phyloP scores from a whole-genome alignment of 805 yeast species.

The Teunomyces gatunensis region DNA sequence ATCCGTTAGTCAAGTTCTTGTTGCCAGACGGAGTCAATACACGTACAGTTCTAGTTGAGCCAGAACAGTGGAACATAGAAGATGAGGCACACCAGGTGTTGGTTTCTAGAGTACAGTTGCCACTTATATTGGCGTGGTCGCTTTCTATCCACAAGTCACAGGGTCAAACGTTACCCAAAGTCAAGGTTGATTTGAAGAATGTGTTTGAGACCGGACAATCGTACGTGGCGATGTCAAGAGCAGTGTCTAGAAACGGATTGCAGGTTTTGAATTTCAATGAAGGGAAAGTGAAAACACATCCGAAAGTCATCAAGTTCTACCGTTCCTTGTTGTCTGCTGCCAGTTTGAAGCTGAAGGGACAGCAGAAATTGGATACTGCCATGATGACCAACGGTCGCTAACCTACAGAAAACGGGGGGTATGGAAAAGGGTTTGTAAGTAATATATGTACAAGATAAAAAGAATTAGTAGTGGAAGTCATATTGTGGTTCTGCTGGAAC shows the following conservation, averaged over 20 bases:
- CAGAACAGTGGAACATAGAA: slow-evolving; percentile 78
- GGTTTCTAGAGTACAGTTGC: slow-evolving; percentile 77
- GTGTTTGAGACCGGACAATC: slow-evolving; percentile 94
- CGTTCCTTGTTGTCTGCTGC: slow-evolving; percentile 40
- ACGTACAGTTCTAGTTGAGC: slow-evolving; percentile 73
- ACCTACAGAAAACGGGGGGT: background rate
- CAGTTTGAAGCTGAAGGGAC: slow-evolving; percentile 19
- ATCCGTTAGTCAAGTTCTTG: slow-evolving; percentile 76
- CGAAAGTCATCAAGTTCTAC: slow-evolving; percentile 71
- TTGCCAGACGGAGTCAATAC: slow-evolving; percentile 64
- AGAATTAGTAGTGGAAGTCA: background rate
- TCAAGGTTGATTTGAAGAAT: slow-evolving; percentile 69
- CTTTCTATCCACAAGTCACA: slow-evolving; percentile 94
- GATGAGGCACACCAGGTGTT: slow-evolving; percentile 67
- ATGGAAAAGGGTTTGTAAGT: background rate
- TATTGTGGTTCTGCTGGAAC: background rate
- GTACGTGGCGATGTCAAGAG: slow-evolving; percentile 92
- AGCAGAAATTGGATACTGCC: slow-evolving; percentile 3
- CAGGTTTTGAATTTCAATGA: slow-evolving; percentile 75
- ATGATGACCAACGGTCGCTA: background rate
- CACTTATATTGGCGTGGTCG: slow-evolving; percentile 94
- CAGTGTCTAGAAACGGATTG: slow-evolving; percentile 76
- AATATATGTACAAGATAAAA: slow-evolving; percentile 2
- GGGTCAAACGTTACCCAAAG: slow-evolving; percentile 81
- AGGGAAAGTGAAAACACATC: slow-evolving; percentile 64